Conservation (phyloP, 208 protist species). For the Tritrichomonas musculus region DNA sequence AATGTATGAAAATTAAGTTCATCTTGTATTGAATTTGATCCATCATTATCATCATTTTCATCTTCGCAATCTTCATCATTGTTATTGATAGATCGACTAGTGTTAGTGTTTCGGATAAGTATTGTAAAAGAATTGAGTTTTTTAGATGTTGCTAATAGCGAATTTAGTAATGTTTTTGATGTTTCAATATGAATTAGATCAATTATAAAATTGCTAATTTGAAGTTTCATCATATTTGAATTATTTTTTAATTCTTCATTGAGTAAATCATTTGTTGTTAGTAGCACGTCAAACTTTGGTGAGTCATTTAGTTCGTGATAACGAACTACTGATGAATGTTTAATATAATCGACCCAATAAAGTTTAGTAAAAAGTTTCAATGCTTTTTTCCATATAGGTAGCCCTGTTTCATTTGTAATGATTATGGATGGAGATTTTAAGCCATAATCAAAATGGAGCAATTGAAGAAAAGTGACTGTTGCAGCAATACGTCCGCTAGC, state of each 20-base stretch:
- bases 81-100: too few relatives aligned
- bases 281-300: background rate
- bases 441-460: background rate
- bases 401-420: background rate
- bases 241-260: background rate
- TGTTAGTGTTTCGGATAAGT: too few relatives aligned
- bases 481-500: background rate
- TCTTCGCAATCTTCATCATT: too few relatives aligned
- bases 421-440: background rate
- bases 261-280: background rate
- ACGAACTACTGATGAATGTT: background rate
- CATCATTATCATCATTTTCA: too few relatives aligned
- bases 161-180: too few relatives aligned
- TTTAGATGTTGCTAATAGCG: too few relatives aligned
- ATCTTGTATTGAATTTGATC: too few relatives aligned
- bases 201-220: background rate
- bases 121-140: too few relatives aligned
- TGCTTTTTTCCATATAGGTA: background rate
- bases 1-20: too few relatives aligned
- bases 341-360: background rate
- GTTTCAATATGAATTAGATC: background rate
- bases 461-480: background rate
- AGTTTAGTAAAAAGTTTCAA: background rate
- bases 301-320: background rate
- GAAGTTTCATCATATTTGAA: background rate